phyloP scores from a whole-genome alignment of 2,329 filamentous ascomycete species.

The Emergomyces orientalis region DNA sequence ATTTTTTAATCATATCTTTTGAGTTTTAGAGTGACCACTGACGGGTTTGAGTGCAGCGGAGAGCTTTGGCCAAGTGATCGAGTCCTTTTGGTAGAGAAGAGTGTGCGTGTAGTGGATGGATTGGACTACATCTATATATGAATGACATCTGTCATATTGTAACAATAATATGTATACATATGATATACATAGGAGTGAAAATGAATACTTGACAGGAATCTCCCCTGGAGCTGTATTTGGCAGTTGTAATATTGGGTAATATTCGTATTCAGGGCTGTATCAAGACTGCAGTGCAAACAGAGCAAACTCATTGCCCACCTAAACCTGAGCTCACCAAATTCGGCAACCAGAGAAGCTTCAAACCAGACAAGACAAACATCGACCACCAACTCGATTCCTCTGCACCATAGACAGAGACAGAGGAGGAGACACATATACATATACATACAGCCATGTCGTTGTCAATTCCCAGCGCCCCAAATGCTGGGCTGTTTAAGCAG shows the following conservation, averaged over 20 bases:
- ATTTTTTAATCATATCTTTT: not conserved
- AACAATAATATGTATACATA: too few relatives aligned
- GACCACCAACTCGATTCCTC: not conserved
- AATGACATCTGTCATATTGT: not conserved
- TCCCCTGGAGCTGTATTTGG: not conserved
- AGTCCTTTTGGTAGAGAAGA: not conserved
- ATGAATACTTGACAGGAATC: not conserved
- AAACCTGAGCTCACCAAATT: constrained; percentile 25
- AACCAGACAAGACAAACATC: constrained; percentile 9
- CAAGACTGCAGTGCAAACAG: constrained; percentile 25
- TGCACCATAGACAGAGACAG: not conserved
- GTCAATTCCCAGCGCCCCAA: constrained; percentile 88
- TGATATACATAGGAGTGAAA: too few relatives aligned
- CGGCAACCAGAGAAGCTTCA: constrained; percentile 25
- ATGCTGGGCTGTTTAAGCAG: constrained; percentile 86
- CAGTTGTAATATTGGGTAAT: not conserved
- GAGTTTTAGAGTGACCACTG: not conserved
- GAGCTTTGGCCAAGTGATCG: constrained; percentile 18
- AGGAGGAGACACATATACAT: constrained; percentile 1
- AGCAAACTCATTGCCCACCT: constrained; percentile 31
- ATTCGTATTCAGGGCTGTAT: not conserved
- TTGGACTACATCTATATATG: not conserved
- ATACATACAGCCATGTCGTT: constrained; percentile 66
- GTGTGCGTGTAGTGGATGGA: not conserved
- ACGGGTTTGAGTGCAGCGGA: constrained; percentile 16